Conservation (phyloP, 1,139 yeast species). For the Lodderomyces jiufengensis region DNA sequence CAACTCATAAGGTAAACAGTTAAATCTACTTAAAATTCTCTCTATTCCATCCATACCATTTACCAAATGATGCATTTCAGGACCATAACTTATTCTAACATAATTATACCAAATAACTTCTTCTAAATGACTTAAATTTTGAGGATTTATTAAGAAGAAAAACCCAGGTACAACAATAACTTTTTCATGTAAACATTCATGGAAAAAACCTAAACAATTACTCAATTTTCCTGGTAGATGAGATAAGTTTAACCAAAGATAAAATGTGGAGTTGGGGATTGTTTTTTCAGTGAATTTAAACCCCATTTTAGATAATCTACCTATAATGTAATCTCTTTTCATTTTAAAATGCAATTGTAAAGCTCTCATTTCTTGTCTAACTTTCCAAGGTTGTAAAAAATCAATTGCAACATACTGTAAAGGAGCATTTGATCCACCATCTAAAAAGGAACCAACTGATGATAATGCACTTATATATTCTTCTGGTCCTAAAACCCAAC, state of each 20-base stretch:
- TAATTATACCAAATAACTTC: constrained; percentile 65
- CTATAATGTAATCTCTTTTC: constrained; percentile 59
- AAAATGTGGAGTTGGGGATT: constrained; percentile 62
- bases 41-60: constrained; percentile 69
- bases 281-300: constrained; percentile 44
- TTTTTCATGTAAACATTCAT: constrained; percentile 61
- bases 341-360: constrained; percentile 57
- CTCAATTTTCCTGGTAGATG: constrained; percentile 59
- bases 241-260: constrained; percentile 59
- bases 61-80: constrained; percentile 51
- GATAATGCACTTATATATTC: constrained; percentile 56
- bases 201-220: constrained; percentile 65
- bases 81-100: constrained; percentile 64
- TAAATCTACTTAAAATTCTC: constrained; percentile 47
- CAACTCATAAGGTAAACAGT: constrained; percentile 35
- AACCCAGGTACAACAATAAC: constrained; percentile 68
- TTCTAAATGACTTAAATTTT: constrained; percentile 56
- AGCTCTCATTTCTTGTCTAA: constrained; percentile 55
- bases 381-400: constrained; percentile 52
- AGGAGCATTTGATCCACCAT: constrained; percentile 66
- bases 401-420: constrained; percentile 63
- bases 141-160: constrained; percentile 63
- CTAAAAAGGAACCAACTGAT: constrained; percentile 62
- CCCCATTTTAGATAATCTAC: constrained; percentile 54
- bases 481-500: constrained; percentile 69